Conservation (phyloP, 352 stramenopile genomes). For the Globisporangium nodosum region DNA sequence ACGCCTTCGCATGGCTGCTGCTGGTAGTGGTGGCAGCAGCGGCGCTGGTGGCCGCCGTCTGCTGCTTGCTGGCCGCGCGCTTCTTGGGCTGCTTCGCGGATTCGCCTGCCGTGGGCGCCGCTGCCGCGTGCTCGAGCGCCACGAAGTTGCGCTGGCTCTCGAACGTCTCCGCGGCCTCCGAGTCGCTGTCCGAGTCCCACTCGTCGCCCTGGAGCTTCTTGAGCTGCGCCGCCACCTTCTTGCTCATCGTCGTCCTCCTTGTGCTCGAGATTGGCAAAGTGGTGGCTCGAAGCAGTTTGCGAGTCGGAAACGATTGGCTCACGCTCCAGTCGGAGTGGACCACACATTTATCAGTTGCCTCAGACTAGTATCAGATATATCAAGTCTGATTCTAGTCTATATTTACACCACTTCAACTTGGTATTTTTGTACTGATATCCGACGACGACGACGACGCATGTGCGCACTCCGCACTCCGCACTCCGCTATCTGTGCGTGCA, state of each 20-base stretch:
- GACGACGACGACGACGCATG: too few species aligned
- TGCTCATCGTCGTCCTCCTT: constrained; percentile 36
- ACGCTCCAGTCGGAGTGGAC: background rate
- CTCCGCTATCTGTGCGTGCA: too few species aligned
- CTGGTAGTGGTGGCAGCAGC: constrained; percentile 15
- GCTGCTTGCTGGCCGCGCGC: constrained; percentile 38
- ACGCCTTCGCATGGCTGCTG: constrained; percentile 37
- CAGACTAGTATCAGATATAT: too few species aligned
- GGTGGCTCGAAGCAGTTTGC: background rate
- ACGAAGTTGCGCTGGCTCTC: constrained; percentile 52
- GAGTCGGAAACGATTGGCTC: too few species aligned
- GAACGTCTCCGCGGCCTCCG: constrained; percentile 36
- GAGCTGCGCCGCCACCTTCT: constrained; percentile 71
- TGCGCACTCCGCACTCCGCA: too few species aligned
- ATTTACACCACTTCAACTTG: background rate
- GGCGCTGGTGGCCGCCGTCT: constrained; percentile 15
- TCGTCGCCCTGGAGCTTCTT: constrained; percentile 78
- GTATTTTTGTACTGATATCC: background rate
- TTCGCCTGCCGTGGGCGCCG: background rate
- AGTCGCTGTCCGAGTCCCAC: constrained; percentile 83
- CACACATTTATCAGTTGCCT: background rate
- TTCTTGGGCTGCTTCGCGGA: constrained; percentile 41
- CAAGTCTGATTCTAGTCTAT: background rate
- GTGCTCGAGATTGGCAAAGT: background rate
- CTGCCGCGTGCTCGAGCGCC: constrained; percentile 24